A percentile compares a stretch with the other conserved stretches of the same genome.
Evolutionary conservation across 1,284 basidiomycete species (phyloP).

Genomic region (Malassezia yamatoensis): DNA sequence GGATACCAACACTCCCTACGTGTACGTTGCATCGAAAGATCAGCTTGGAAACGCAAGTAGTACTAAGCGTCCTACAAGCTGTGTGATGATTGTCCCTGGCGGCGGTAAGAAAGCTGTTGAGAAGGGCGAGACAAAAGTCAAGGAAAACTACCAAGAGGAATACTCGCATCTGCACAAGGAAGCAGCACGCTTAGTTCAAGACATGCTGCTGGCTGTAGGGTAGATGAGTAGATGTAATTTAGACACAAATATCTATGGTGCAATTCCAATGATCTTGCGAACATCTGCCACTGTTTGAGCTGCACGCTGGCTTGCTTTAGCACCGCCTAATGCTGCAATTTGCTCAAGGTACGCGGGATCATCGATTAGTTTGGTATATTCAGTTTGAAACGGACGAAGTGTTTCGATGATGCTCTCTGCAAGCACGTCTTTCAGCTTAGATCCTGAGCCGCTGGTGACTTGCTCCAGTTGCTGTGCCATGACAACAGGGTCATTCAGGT

Average conservation of each 20-base stretch:
- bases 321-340: slow-evolving; percentile 60
- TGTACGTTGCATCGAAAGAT: slow-evolving; percentile 57
- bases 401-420: slow-evolving; percentile 63
- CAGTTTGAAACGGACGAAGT: slow-evolving; percentile 60
- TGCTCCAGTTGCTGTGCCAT: slow-evolving; percentile 52
- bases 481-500: slow-evolving; percentile 29
- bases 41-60: slow-evolving; percentile 79
- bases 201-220: slow-evolving; percentile 6
- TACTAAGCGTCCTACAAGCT: slow-evolving; percentile 95
- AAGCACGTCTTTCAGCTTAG: slow-evolving; percentile 63
- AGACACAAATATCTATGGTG: no score
- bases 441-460: slow-evolving; percentile 55
- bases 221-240: background rate
- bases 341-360: slow-evolving; percentile 60
- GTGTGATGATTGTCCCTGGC: slow-evolving; percentile 66
- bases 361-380: slow-evolving; percentile 58
- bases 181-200: slow-evolving; percentile 41
- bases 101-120: slow-evolving; percentile 58
- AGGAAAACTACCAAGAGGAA: slow-evolving; percentile 68
- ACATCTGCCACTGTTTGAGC: slow-evolving; percentile 61
- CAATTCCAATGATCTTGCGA: slow-evolving; percentile 43
- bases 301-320: slow-evolving; percentile 59
- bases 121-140: slow-evolving; percentile 55
- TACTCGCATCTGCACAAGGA: slow-evolving; percentile 77
- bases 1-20: slow-evolving; percentile 86